phyloP scores from a whole-genome alignment of 805 yeast species.

The Saccharomycopsis schoenii region DNA sequence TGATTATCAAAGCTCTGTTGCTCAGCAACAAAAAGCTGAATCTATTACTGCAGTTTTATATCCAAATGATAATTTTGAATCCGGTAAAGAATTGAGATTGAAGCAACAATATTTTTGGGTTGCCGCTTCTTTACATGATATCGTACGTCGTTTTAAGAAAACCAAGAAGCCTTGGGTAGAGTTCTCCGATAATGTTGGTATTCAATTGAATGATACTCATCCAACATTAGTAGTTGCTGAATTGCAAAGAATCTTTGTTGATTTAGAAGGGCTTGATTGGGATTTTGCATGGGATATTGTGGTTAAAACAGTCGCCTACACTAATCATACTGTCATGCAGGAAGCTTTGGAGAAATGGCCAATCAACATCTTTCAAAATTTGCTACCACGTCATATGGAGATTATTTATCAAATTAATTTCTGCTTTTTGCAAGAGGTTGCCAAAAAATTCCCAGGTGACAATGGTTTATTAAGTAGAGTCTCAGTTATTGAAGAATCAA shows the following conservation, averaged over 20 bases:
- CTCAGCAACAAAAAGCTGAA: conserved; percentile 80
- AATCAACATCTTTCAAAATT: conserved; percentile 61
- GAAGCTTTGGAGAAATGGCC: conserved; percentile 98
- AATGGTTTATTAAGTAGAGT: conserved; percentile 55
- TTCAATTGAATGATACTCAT: conserved; percentile 91
- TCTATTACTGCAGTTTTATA: conserved; percentile 86
- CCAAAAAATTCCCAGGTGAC: conserved; percentile 66
- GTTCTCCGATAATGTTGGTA: conserved; percentile 79
- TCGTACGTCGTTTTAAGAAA: conserved; percentile 82
- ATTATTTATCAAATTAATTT: conserved; percentile 80
- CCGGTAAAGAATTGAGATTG: conserved; percentile 84
- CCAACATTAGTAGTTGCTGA: conserved; percentile 90
- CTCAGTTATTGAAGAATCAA: conserved; percentile 75
- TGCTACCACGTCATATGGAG: conserved; percentile 87
- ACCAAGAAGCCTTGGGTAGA: conserved; percentile 66
- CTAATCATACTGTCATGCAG: conserved; percentile 90
- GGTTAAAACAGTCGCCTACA: conserved; percentile 74
- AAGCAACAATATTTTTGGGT: conserved; percentile 98
- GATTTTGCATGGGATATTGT: conserved; percentile 80
- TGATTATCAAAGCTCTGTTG: conserved; percentile 77
- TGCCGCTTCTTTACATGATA: conserved; percentile 85
- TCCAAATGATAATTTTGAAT: conserved; percentile 88
- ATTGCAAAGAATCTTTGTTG: conserved; percentile 76
- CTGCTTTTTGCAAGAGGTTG: conserved; percentile 68
- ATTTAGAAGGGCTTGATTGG: conserved; percentile 75